Evolutionary conservation across 2,329 filamentous ascomycete genomes (phyloP), one percentile per base, ranked within the genome.

Genomic region (Talaromyces sp.): DNA sequence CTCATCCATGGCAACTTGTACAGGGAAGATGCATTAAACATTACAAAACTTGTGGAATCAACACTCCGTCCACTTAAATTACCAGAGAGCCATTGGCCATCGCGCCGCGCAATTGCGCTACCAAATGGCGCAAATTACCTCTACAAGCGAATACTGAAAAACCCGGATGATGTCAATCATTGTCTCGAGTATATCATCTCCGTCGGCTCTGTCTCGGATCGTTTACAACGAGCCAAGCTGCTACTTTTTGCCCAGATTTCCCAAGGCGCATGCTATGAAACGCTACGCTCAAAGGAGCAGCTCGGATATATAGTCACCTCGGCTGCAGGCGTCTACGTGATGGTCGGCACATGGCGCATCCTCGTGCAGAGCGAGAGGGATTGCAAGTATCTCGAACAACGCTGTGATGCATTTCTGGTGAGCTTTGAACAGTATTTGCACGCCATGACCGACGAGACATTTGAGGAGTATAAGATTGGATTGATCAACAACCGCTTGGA

Each of bases 251-350:
- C 65, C 4, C 27, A 29, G 27, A 29, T 29, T 29, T 29, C 27
- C 27, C 27, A 29, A 6, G 27, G 27, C 6, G 92, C 92, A 4
- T 89, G 89, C 9, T 99, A 97, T 70, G 91, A 99, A 75, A 91
- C 96, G 73, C 82, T 99, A 8, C 86, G 94, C 54, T 97, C 93
- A 48, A 97, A 97, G 75, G 93, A 99, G 74, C 93, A 99, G 76
- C 87, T 99, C 8, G 94, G 94, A 12, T 99, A 99, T 68, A 90
- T 99, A 57, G 93, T 99, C 0, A 96, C 93, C 75, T 93, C 90
- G 54, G 90, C 91, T 31, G 81, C 86, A 11, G 82, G 88, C 43
- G 83, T 84, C 57, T 85, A 88, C 59, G 79, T 86, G n/a, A 92
- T 89, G 0, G 93, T 88, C 0, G 88, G 91, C 68, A 91, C 90